phyloP scores from a whole-genome alignment of 225 moss, liverwort and hornwort species.

The Sphagnum contortum region DNA sequence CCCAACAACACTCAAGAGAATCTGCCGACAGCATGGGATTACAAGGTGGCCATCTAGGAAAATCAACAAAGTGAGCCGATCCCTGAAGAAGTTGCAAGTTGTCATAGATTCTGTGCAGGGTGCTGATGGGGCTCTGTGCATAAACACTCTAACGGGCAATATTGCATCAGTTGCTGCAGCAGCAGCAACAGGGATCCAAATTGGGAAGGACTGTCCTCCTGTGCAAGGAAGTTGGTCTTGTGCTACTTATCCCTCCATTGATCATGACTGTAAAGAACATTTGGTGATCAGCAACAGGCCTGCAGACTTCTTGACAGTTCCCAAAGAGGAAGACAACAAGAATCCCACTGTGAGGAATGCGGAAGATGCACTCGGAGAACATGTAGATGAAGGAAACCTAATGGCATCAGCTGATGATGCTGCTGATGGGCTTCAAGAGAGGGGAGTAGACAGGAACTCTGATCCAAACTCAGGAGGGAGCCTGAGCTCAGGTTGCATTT shows the following conservation, averaged over 20 bases:
- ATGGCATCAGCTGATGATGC: too few relatives aligned
- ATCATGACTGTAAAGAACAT: conserved; percentile 15
- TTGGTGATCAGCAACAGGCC: conserved; percentile 7
- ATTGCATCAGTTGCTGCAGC: conserved; percentile 66
- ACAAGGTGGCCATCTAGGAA: conserved; percentile 98
- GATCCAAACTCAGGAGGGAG: too few relatives aligned
- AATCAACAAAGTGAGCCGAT: conserved; percentile 97
- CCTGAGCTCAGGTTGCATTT: too few relatives aligned
- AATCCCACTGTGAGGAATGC: too few relatives aligned
- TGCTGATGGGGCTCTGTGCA: conserved; percentile 88
- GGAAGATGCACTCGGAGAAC: too few relatives aligned
- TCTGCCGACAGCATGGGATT: conserved; percentile 97
- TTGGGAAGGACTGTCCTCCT: conserved; percentile 52
- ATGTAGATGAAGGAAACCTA: too few relatives aligned
- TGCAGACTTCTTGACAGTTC: conserved; percentile 15
- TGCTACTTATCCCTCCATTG: conserved; percentile 44
- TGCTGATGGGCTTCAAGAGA: too few relatives aligned
- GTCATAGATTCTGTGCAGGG: conserved; percentile 98
- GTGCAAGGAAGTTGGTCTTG: conserved; percentile 70
- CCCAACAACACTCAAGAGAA: conserved; percentile 90
- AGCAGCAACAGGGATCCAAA: conserved; percentile 42
- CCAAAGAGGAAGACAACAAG: too few relatives aligned
- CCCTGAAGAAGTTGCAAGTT: conserved; percentile 90
- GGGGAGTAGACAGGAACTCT: too few relatives aligned
- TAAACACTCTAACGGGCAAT: conserved; percentile 72